Evolutionary conservation across 2,329 filamentous ascomycete genomes (phyloP).

Genomic region (Colletotrichum destructivum): DNA sequence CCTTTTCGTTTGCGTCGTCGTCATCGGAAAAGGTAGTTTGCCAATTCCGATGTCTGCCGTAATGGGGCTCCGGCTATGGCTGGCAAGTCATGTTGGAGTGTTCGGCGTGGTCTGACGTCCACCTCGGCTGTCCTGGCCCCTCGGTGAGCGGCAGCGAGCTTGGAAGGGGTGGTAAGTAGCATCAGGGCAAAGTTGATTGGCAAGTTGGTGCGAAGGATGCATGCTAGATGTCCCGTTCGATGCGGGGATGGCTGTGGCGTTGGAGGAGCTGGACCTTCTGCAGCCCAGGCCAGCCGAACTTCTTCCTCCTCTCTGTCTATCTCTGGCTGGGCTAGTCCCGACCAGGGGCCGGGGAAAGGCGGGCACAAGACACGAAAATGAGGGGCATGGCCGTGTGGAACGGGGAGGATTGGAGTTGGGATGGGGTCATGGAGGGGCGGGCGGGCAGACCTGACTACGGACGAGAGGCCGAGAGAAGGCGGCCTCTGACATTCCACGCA

Average conservation of each 20-base stretch:
- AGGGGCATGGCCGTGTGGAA: constrained; percentile 29
- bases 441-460: constrained; percentile 6
- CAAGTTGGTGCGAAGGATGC: constrained; percentile 1
- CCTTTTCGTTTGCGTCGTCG: neutral
- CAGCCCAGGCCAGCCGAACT: neutral
- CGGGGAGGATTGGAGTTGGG: constrained; percentile 27
- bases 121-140: constrained; percentile 32
- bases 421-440: constrained; percentile 36
- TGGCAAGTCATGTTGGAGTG: constrained; percentile 27
- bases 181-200: constrained; percentile 17
- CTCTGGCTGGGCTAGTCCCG: constrained; percentile 4
- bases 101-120: constrained; percentile 30
- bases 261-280: neutral
- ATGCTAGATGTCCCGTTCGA: constrained; percentile 30
- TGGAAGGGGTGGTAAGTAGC: neutral
- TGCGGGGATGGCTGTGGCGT: constrained; percentile 31
- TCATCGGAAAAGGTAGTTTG: neutral
- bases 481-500: constrained; percentile 8
- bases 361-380: constrained; percentile 38
- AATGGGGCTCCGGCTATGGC: constrained; percentile 35
- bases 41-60: neutral
- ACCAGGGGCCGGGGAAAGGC: constrained; percentile 39
- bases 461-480: constrained; percentile 1
- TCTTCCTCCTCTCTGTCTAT: neutral
- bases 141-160: constrained; percentile 31